Conservation (phyloP, 2,329 filamentous ascomycete species). For the Magnaporthiopsis incrustans region DNA sequence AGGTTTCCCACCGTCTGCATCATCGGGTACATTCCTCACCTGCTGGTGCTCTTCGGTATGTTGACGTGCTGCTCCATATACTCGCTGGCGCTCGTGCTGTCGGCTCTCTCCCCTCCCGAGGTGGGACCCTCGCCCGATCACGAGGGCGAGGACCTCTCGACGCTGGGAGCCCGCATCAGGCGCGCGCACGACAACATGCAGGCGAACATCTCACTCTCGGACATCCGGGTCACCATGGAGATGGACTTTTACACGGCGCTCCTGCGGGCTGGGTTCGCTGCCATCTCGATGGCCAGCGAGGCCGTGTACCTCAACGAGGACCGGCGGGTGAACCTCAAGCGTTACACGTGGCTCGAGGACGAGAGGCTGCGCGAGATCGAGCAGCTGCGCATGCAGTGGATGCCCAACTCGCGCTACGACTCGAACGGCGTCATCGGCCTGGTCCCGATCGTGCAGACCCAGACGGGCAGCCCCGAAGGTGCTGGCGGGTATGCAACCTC, state of each 20-base stretch:
- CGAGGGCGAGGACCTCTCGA: slow-evolving; percentile 22
- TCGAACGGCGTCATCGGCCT: slow-evolving; percentile 46
- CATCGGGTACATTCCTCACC: slow-evolving; percentile 87
- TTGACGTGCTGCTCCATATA: slow-evolving; percentile 71
- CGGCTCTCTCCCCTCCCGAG: slow-evolving; percentile 42
- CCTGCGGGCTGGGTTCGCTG: slow-evolving; percentile 76
- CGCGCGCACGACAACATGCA: slow-evolving; percentile 84
- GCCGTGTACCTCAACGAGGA: slow-evolving; percentile 93
- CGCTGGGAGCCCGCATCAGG: slow-evolving; percentile 52
- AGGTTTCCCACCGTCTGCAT: slow-evolving; percentile 92
- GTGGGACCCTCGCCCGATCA: slow-evolving; percentile 31
- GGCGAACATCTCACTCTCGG: slow-evolving; percentile 77
- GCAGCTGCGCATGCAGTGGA: slow-evolving; percentile 42
- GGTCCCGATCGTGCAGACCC: slow-evolving; percentile 43
- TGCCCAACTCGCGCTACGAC: slow-evolving; percentile 41
- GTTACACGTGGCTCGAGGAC: slow-evolving; percentile 86
- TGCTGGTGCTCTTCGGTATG: slow-evolving; percentile 79
- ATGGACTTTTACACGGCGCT: slow-evolving; percentile 96
- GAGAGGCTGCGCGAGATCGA: slow-evolving; percentile 75
- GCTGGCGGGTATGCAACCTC: slow-evolving; percentile 27
- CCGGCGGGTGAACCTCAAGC: slow-evolving; percentile 60
- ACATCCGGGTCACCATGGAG: slow-evolving; percentile 70
- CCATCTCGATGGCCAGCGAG: slow-evolving; percentile 88
- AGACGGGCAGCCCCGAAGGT: slow-evolving; percentile 13
- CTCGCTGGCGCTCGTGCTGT: slow-evolving; percentile 64